Conservation (phyloP, 306 rosid species). For the Echinosophora koreensis region DNA sequence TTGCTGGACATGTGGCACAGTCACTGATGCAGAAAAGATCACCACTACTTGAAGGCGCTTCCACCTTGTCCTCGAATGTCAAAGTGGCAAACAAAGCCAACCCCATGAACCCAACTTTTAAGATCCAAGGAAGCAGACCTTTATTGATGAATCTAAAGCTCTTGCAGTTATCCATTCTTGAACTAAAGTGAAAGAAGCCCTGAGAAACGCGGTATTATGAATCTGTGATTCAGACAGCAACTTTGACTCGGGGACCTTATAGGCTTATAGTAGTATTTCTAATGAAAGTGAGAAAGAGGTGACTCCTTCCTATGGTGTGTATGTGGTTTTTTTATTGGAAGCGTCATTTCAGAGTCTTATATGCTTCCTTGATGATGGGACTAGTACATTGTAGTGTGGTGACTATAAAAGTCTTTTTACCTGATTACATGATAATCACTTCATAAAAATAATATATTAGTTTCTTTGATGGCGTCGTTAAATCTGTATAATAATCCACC, state of each 20-base stretch:
- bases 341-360: conserved; percentile 42
- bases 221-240: background rate
- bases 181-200: conserved; percentile 31
- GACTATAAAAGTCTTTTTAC: too few species aligned
- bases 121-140: conserved; percentile 42
- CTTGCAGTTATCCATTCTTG: conserved; percentile 49
- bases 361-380: conserved; percentile 54
- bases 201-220: too few species aligned
- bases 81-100: conserved; percentile 45
- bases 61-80: conserved; percentile 47
- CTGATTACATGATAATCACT: background rate
- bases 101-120: conserved; percentile 42
- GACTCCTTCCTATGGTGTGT: conserved; percentile 25
- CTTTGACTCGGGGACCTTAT: conserved; percentile 22
- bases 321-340: conserved; percentile 41
- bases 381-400: background rate
- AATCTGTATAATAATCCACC: too few species aligned
- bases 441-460: background rate
- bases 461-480: too few species aligned
- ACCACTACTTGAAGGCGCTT: conserved; percentile 42
- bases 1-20: conserved; percentile 71
- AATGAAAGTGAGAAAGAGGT: background rate
- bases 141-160: conserved; percentile 8
- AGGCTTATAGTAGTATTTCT: background rate
- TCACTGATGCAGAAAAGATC: conserved; percentile 65